Conservation (phyloP, 495 filamentous ascomycete species). For the Hypoxylon fuscum region DNA sequence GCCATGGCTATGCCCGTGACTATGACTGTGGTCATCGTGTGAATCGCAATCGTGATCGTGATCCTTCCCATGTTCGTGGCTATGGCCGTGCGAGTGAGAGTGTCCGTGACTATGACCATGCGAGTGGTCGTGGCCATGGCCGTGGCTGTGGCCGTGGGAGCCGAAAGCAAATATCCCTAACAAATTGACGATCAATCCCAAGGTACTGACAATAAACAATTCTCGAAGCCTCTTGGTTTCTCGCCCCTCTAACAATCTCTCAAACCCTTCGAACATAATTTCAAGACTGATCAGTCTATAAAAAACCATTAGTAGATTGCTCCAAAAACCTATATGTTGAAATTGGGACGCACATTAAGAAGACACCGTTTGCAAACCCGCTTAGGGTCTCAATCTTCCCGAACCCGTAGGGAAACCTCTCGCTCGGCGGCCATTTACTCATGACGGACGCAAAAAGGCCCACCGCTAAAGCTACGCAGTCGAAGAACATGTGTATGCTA, state of each 20-base stretch:
- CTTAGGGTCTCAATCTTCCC: constrained; percentile 97
- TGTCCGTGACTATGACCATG: constrained; percentile 52
- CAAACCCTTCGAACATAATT: constrained; percentile 94
- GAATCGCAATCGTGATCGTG: constrained; percentile 35
- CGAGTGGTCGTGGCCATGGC: constrained; percentile 46
- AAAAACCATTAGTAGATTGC: constrained; percentile 33
- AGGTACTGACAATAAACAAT: constrained; percentile 83
- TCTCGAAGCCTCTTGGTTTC: constrained; percentile 86
- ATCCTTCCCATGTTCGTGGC: constrained; percentile 45
- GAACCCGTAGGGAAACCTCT: constrained; percentile 91
- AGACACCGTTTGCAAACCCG: constrained; percentile 96
- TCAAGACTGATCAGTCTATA: constrained; percentile 90
- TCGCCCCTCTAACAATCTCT: constrained; percentile 80
- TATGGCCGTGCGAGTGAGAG: constrained; percentile 47
- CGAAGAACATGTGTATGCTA: constrained; percentile 99
- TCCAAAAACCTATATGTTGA: not conserved
- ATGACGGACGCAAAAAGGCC: constrained; percentile 95
- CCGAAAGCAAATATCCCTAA: constrained; percentile 90
- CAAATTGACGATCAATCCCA: constrained; percentile 88
- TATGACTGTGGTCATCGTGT: constrained; percentile 43
- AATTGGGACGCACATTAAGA: constrained; percentile 75
- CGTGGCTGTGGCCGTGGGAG: constrained; percentile 76
- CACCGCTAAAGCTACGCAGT: constrained; percentile 91
- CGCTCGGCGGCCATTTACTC: constrained; percentile 94
- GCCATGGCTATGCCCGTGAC: constrained; percentile 47